Evolutionary conservation across 2,329 filamentous ascomycete genomes (phyloP).

Genomic region (Didymella keratinophila): DNA sequence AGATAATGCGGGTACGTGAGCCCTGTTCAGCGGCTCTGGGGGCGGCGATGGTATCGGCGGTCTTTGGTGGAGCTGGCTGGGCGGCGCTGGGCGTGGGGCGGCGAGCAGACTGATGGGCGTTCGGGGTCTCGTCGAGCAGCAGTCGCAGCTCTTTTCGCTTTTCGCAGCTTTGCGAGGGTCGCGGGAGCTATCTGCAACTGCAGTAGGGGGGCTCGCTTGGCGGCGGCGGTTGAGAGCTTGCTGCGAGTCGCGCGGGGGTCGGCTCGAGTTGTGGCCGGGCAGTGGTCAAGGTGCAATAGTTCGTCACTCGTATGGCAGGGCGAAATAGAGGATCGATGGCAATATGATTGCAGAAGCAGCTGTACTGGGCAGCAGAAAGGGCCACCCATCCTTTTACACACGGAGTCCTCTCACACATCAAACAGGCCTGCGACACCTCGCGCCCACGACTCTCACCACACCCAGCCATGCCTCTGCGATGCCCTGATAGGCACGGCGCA

Average conservation of each 20-base stretch:
- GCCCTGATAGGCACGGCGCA: constrained; percentile 34
- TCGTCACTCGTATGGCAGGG: constrained; percentile 6
- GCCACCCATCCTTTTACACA: constrained; percentile 8
- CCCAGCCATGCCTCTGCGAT: constrained; percentile 30
- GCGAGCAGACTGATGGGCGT: constrained; percentile 14
- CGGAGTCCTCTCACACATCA: constrained; percentile 29
- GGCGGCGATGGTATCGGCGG: constrained; percentile 25
- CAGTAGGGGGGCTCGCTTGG: constrained; percentile 49
- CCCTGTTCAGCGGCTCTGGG: constrained; percentile 36
- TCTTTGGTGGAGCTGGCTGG: constrained; percentile 17
- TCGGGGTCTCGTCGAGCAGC: constrained; percentile 3
- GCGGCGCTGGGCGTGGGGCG: constrained; percentile 14
- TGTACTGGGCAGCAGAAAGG: no score
- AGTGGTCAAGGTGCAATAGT: constrained; percentile 9
- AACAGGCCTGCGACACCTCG: constrained; percentile 37
- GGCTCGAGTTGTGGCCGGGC: constrained; percentile 25
- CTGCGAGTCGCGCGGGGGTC: constrained; percentile 29
- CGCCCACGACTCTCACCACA: constrained; percentile 21
- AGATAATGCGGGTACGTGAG: constrained; percentile 25
- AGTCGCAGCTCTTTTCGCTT: constrained; percentile 14
- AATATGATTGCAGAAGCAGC: no score
- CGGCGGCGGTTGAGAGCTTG: constrained; percentile 29
- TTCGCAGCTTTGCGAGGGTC: constrained; percentile 27
- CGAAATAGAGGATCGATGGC: no score
- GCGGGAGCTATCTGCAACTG: constrained; percentile 38